Evolutionary conservation across 768 basidiomycete genomes (phyloP), one percentile per base, ranked within the genome.

Genomic region (Russula sp.): DNA sequence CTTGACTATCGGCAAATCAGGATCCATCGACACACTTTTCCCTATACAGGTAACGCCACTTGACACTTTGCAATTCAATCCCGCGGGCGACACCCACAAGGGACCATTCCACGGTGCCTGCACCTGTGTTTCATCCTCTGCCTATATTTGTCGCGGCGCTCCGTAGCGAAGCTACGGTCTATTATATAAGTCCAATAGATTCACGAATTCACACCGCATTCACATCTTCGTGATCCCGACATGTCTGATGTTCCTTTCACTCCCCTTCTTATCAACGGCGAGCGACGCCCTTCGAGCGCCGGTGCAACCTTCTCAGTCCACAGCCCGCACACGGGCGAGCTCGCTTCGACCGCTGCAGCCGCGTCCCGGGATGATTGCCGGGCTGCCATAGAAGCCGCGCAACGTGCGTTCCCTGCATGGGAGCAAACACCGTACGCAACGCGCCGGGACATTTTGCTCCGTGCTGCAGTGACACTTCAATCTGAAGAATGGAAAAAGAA

Each of bases 291-390:
- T 4, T 72, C 80, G 16, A 75, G 73, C 63, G 68, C 66, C 6
- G 72, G 70, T 2, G 72, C 72, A 8, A 78, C 77, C 10, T 85
- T 81, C 67, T 75, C 81, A 27, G 22, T 27, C 20, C 69, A 68
- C 51, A 82, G 79, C 60, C 77, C 80, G 3, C 72, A 73, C 61
- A 75, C 79, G 4, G 72, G 76, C 4, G 47, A 71, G 11, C 73
- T 81, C 32, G 80, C 81, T 16, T 80, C 82, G 2, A 72, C 67
- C 32, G 73, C 77, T 5, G 80, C 80, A 2, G 76, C 82, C 2
- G 83, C 82, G 0, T 76, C 71, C 16, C 64, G 57, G 9, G 65
- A 69, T 6, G 73, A 74, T 56, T 69, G 69, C 54, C 37, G 35
- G 0, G 59, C 51, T 18, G 66, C 66, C n/a, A 67, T 67, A 32